phyloP scores from a whole-genome alignment of 306 rosid species.

The Ormosia semicastrata region DNA sequence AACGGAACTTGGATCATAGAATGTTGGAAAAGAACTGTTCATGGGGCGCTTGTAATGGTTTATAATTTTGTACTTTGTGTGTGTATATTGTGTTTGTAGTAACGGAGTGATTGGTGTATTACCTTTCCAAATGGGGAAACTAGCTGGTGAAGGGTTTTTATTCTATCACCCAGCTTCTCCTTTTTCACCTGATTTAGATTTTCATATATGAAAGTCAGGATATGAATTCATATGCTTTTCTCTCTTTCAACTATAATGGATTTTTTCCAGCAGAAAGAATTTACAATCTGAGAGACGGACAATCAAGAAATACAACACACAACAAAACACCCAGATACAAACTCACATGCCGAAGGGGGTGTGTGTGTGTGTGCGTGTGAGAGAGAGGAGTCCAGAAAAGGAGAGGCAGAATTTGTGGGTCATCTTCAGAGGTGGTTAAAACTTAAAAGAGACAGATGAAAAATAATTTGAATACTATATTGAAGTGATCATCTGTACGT shows the following conservation, averaged over 20 bases:
- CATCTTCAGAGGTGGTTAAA: slow-evolving; percentile 66
- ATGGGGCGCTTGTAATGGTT: neutral
- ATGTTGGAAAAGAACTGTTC: neutral
- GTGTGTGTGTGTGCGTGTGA: too few species aligned
- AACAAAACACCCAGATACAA: slow-evolving; percentile 8
- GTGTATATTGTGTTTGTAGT: neutral
- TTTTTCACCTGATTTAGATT: slow-evolving; percentile 65
- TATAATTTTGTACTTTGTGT: neutral
- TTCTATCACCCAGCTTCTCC: slow-evolving; percentile 93
- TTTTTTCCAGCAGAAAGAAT: slow-evolving; percentile 25
- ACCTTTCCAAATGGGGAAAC: slow-evolving; percentile 98
- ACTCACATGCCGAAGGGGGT: neutral
- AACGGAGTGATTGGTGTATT: neutral
- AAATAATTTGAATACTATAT: neutral
- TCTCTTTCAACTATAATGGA: neutral
- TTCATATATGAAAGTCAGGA: neutral
- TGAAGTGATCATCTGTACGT: neutral
- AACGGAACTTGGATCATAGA: slow-evolving; percentile 7
- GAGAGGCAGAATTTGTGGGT: slow-evolving; percentile 22
- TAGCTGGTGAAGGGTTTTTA: slow-evolving; percentile 81
- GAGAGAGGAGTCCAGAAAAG: neutral
- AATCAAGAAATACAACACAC: slow-evolving; percentile 30
- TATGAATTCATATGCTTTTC: neutral
- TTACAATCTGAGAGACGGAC: slow-evolving; percentile 24
- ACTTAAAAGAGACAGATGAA: neutral